phyloP scores from a whole-genome alignment of 202 grass and related monocot genomes.

The Carex arenaria region DNA sequence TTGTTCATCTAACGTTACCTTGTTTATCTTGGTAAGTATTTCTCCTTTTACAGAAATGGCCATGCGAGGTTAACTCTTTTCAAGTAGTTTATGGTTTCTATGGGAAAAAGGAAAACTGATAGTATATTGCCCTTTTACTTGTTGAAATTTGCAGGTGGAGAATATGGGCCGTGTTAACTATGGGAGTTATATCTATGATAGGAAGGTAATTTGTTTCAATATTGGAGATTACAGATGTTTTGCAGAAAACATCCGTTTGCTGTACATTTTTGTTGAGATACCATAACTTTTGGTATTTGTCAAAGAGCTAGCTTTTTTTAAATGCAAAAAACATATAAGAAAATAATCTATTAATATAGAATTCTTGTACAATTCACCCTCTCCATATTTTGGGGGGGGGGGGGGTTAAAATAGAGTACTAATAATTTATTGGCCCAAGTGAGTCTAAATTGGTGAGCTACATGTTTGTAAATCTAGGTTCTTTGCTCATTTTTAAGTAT shows the following conservation, averaged over 20 bases:
- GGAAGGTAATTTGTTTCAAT: constrained; percentile 51
- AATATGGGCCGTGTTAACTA: constrained; percentile 92
- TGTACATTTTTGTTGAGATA: not conserved
- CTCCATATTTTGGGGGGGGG: not conserved
- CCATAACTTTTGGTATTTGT: not conserved
- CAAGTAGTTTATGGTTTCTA: not conserved
- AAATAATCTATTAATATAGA: not conserved
- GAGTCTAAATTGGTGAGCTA: no score
- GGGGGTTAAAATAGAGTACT: no score
- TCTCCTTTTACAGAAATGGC: constrained; percentile 14
- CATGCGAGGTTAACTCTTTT: not conserved
- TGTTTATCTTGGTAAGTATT: constrained; percentile 82
- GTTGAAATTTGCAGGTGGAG: constrained; percentile 54
- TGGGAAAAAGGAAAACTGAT: not conserved
- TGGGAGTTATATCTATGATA: constrained; percentile 79
- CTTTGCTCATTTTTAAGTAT: not conserved
- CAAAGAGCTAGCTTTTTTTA: not conserved
- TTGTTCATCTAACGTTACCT: constrained; percentile 57
- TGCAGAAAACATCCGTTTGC: not conserved
- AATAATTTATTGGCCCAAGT: no score
- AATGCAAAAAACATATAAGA: not conserved
- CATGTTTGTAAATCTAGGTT: not conserved
- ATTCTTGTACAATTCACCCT: constrained; percentile 12
- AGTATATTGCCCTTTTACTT: not conserved
- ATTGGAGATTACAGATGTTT: not conserved